Evolutionary conservation across 176 grass and related monocot genomes (phyloP).

Genomic region (Aegilops longissima): DNA sequence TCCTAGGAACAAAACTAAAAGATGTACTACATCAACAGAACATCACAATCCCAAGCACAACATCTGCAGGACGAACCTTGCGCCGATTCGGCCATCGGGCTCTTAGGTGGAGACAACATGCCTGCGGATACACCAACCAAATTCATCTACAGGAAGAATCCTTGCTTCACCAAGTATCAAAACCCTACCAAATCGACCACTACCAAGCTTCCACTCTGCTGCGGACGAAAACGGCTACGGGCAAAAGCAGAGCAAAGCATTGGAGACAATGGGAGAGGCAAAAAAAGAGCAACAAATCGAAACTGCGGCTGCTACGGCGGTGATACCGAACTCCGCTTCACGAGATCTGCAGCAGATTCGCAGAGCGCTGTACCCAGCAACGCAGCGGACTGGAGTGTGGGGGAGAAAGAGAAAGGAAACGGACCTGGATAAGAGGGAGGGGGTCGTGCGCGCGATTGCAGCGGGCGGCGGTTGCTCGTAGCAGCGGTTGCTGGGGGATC

Average conservation of each 20-base stretch:
- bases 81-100: not conserved
- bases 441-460: not conserved
- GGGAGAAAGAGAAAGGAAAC: not conserved
- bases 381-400: not conserved
- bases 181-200: not conserved
- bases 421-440: not conserved
- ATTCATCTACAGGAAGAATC: not conserved
- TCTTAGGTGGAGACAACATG: not conserved
- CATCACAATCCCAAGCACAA: not conserved
- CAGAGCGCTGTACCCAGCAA: no score
- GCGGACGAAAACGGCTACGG: not conserved
- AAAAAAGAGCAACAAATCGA: not conserved
- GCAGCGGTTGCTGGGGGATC: not conserved
- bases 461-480: no score
- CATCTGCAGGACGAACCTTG: not conserved
- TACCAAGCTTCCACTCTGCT: not conserved
- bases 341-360: not conserved
- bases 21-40: not conserved
- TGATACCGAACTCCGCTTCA: not conserved
- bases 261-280: not conserved
- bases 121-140: not conserved
- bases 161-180: not conserved
- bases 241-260: not conserved
- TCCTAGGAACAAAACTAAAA: not conserved
- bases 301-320: not conserved